Base-by-base conservation (phyloP, 2,329 filamentous ascomycete species). In the Endocalyx cinctus region DNA sequence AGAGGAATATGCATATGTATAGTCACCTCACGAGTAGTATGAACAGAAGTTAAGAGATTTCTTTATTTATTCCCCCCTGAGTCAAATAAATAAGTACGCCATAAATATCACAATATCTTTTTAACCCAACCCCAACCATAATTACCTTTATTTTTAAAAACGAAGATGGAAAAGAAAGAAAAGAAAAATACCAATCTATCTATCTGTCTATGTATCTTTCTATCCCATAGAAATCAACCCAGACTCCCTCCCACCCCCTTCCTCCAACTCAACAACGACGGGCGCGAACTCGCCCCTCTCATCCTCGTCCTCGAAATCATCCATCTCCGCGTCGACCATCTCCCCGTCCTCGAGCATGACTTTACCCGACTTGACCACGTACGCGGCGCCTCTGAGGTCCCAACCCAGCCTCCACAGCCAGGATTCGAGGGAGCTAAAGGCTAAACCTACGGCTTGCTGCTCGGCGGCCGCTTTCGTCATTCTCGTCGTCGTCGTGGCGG, bases 291-390 rank as follows among this genome's bases (percentile, higher is more conserved):
- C 72, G 12, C 71, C 71, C 39, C 60, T 61, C 52, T 72, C 67
- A 35, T 76, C 73, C 41, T 76, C 74, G 2, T 64, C 69, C 39
- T 73, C 67, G 25, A 75, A 61, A 28, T 76, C 71, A 3, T 60
- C 57, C 33, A 71, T 52, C 47, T 70, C 66, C 3, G 66, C 51
- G 33, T 69, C 62, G 0, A 73, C 60, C 40, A 69, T 48, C 52
- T 75, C 64, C 17, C 72, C 68, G 43, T 75, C 71, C 39, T 76
- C 71, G 30, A 74, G 59, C 58, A 67, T 72, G 17, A 70, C 51
- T 33, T 59, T 65, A 2, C 71, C 71, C 14, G 59, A 59, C 4
- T 69, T 60, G 5, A 73, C 48, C n/a, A n/a, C n/a, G n/a, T n/a
- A n/a, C 41, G 72, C 73, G 36, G 72, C 63, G 6, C 60, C 66